A percentile compares a stretch with the other conserved stretches of the same genome.
phyloP scores from a whole-genome alignment of 768 basidiomycete species.

The Pleurotus sapidus region DNA sequence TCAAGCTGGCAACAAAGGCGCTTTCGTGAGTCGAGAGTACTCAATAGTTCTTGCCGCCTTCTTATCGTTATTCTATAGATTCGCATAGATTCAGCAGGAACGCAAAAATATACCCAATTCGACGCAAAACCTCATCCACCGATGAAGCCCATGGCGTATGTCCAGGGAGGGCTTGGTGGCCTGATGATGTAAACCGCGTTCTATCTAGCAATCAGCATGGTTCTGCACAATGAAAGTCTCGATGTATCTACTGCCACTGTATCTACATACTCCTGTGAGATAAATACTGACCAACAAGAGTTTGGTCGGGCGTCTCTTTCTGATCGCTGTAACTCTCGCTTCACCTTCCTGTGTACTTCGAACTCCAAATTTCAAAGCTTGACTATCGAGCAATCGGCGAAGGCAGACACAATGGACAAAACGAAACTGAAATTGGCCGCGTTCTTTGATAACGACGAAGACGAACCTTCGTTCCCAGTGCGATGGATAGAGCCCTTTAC shows the following conservation, averaged over 20 bases:
- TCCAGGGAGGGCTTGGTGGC: constrained; percentile 59
- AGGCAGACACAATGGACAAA: constrained; percentile 50
- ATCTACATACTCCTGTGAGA: too few species aligned
- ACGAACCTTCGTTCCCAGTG: constrained; percentile 87
- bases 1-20: constrained; percentile 88
- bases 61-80: constrained; percentile 41
- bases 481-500: constrained; percentile 71
- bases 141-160: constrained; percentile 92
- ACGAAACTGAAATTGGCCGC: constrained; percentile 68
- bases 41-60: background rate
- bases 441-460: constrained; percentile 84
- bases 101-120: constrained; percentile 75
- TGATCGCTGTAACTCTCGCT: too few species aligned
- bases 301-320: too few species aligned
- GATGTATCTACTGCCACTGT: too few species aligned
- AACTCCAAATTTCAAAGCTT: too few species aligned
- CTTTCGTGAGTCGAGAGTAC: constrained; percentile 60
- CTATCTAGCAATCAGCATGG: constrained; percentile 4
- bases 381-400: background rate
- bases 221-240: background rate
- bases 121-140: constrained; percentile 87
- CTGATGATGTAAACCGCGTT: constrained; percentile 52
- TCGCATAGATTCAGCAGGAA: constrained; percentile 76
- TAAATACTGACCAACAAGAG: too few species aligned
- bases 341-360: too few species aligned